Conservation (phyloP, 2,329 filamentous ascomycete species). For the Apiospora marii region DNA sequence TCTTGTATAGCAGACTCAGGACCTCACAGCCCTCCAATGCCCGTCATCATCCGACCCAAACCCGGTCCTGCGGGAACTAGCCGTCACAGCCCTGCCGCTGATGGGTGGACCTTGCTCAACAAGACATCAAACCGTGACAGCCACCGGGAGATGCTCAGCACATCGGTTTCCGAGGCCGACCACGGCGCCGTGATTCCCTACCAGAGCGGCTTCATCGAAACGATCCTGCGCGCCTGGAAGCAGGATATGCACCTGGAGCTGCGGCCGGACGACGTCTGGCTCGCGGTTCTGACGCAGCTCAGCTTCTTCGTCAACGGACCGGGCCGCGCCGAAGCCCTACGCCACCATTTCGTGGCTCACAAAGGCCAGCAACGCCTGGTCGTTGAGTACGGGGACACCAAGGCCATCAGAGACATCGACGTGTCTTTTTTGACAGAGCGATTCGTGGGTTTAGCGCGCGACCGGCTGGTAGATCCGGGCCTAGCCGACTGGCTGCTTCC, state of each 20-base stretch:
- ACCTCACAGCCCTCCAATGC: no score
- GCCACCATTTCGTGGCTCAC: constrained; percentile 51
- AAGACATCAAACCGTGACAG: background rate
- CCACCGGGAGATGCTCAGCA: background rate
- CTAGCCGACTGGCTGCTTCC: constrained; percentile 59
- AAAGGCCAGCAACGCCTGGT: constrained; percentile 43
- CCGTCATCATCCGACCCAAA: background rate
- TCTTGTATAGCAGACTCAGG: no score
- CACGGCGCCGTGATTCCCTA: background rate
- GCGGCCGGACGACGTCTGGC: constrained; percentile 57
- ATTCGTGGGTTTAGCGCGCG: constrained; percentile 37
- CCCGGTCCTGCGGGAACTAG: background rate
- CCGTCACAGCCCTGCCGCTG: background rate
- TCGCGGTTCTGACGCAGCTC: constrained; percentile 57
- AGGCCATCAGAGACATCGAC: background rate
- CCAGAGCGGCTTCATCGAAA: background rate
- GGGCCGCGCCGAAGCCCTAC: constrained; percentile 48
- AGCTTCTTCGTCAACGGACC: constrained; percentile 55
- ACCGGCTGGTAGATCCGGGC: constrained; percentile 47
- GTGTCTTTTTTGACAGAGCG: background rate
- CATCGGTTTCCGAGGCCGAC: background rate
- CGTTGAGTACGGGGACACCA: background rate
- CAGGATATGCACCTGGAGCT: background rate
- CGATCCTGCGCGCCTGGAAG: background rate
- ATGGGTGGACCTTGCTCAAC: background rate